Conservation (phyloP, 805 yeast species). For the Lipomyces orientalis region DNA sequence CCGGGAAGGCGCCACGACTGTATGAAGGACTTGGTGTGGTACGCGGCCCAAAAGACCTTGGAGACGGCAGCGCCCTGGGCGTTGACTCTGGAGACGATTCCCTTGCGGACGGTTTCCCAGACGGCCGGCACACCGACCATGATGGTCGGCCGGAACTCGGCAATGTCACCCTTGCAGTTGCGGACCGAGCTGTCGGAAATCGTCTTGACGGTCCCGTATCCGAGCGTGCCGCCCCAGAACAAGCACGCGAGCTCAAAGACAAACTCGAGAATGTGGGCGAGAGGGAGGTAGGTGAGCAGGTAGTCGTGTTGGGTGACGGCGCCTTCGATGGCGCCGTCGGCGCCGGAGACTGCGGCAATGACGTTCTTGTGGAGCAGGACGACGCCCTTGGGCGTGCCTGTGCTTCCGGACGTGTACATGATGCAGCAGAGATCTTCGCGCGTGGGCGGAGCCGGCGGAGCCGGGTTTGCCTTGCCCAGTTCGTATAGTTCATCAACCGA, state of each 20-base stretch:
- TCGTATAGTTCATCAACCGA: slow-evolving; percentile 64
- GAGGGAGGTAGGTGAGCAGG: slow-evolving; percentile 85
- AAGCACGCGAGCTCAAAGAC: slow-evolving; percentile 79
- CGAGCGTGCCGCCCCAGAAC: slow-evolving; percentile 88
- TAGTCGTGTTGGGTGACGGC: slow-evolving; percentile 67
- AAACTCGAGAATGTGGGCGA: slow-evolving; percentile 95
- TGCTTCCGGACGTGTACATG: slow-evolving; percentile 88
- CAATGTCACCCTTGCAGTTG: slow-evolving; percentile 88
- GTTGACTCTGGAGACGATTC: slow-evolving; percentile 76
- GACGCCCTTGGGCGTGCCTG: slow-evolving; percentile 87
- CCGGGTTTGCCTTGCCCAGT: slow-evolving; percentile 63
- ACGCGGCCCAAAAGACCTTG: slow-evolving; percentile 88
- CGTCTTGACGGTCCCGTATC: slow-evolving; percentile 93
- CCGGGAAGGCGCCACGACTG: slow-evolving; percentile 75
- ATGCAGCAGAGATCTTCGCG: slow-evolving; percentile 71
- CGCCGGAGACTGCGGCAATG: slow-evolving; percentile 87
- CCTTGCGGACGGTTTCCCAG: slow-evolving; percentile 95
- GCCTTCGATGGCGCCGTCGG: slow-evolving; percentile 59
- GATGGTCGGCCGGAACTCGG: slow-evolving; percentile 83
- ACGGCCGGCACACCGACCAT: slow-evolving; percentile 99
- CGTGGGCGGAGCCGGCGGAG: slow-evolving; percentile 53
- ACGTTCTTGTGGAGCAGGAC: slow-evolving; percentile 69
- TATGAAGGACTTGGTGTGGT: slow-evolving; percentile 70
- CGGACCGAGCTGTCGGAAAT: slow-evolving; percentile 79
- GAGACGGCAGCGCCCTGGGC: slow-evolving; percentile 69